Conservation (phyloP, 2,329 filamentous ascomycete species). For the Penicillium sp. region DNA sequence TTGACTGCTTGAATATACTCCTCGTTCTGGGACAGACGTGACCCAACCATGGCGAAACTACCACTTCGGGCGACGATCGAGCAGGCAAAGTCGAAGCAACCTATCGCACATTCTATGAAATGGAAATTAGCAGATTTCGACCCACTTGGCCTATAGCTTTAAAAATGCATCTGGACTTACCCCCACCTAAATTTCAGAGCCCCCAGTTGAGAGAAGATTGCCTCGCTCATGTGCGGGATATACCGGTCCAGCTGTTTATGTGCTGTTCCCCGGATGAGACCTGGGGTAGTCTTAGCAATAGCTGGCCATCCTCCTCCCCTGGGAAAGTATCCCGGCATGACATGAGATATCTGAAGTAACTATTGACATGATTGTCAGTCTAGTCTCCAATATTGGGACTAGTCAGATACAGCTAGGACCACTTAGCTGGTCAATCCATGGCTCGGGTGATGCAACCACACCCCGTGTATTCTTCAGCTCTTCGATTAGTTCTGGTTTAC, state of each 20-base stretch:
- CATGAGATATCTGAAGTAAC: constrained; percentile 44
- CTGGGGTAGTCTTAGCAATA: constrained; percentile 33
- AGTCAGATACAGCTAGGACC: not conserved
- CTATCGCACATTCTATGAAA: constrained; percentile 22
- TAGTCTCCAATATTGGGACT: not conserved
- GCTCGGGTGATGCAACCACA: constrained; percentile 28
- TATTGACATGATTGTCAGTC: constrained; percentile 4
- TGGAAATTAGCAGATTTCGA: not conserved
- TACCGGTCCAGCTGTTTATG: constrained; percentile 29
- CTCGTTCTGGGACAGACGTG: constrained; percentile 27
- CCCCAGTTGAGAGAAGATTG: constrained; percentile 26
- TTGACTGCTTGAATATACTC: constrained; percentile 32
- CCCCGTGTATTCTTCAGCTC: constrained; percentile 26
- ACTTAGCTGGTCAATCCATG: constrained; percentile 33
- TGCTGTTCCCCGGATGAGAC: constrained; percentile 30
- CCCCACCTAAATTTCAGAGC: constrained; percentile 15
- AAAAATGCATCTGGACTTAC: constrained; percentile 13
- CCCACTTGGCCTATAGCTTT: not conserved
- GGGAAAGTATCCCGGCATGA: constrained; percentile 40
- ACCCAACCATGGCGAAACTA: constrained; percentile 29
- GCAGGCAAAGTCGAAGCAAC: constrained; percentile 32
- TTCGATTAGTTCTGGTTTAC: constrained; percentile 29
- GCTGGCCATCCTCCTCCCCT: constrained; percentile 29
- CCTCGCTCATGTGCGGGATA: constrained; percentile 27
- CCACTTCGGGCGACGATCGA: constrained; percentile 33